These are phyloP conservation scores for Syzygium malaccense DNA, from an alignment of 441 rosid genomes.

Conservation along the genomic window DNA sequence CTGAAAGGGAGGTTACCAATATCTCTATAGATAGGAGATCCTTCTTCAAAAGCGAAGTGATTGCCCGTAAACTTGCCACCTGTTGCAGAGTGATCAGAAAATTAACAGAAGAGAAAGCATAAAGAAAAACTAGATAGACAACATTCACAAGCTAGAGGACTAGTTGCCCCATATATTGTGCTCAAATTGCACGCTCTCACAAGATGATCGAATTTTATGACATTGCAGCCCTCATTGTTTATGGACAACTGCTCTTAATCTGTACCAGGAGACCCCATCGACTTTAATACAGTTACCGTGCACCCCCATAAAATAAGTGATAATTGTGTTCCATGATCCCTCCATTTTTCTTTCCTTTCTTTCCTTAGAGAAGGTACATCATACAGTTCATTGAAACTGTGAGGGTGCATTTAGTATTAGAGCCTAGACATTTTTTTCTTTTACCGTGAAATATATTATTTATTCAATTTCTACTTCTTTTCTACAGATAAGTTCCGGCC, in stretches of 20 bases:
- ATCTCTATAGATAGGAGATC: slow-evolving; percentile 33
- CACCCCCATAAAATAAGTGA: not conserved
- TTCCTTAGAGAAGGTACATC: not conserved
- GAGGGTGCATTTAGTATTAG: not conserved
- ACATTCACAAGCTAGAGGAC: not conserved
- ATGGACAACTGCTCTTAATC: not conserved
- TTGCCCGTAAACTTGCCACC: slow-evolving; percentile 55
- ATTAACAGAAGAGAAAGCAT: not conserved
- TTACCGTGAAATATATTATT: not conserved
- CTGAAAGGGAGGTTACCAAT: slow-evolving; percentile 37
- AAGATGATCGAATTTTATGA: not conserved
- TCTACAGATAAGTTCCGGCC: not conserved
- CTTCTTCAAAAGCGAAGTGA: slow-evolving; percentile 58
- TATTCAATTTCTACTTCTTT: not conserved
- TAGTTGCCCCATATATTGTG: not conserved
- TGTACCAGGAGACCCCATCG: not conserved
- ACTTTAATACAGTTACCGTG: not conserved
- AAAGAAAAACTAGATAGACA: not conserved
- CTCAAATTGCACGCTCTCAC: not conserved
- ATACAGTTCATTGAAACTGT: not conserved
- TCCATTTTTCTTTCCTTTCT: not conserved
- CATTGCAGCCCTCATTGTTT: not conserved
- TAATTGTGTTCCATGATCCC: not conserved
- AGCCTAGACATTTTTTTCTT: not conserved
- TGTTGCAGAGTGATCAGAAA: slow-evolving; percentile 10